phyloP scores from a whole-genome alignment of 106 monocot genomes.

The Platanthera zijinensis region DNA sequence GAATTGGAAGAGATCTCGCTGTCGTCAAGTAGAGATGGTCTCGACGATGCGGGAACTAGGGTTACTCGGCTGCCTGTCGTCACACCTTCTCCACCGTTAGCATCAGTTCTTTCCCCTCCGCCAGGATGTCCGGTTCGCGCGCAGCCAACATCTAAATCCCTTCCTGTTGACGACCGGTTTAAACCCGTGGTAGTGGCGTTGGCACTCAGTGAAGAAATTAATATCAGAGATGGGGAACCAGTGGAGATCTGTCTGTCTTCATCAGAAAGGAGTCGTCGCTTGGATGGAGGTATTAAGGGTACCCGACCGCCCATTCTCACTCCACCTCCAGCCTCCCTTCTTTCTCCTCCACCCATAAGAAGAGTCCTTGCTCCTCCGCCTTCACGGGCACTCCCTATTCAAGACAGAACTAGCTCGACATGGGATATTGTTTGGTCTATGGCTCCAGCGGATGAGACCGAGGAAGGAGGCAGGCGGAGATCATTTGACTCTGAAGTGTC shows the following conservation, averaged over 20 bases:
- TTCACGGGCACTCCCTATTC: conserved; percentile 11
- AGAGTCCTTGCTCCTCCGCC: conserved; percentile 22
- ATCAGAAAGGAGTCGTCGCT: background rate
- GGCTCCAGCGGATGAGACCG: conserved; percentile 15
- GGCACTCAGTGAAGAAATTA: background rate
- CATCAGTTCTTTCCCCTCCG: background rate
- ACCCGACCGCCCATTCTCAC: conserved; percentile 20
- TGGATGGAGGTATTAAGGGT: conserved; percentile 30
- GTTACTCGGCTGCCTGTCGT: conserved; percentile 42
- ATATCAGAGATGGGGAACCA: background rate
- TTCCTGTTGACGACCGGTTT: conserved; percentile 6
- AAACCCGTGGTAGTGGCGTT: background rate
- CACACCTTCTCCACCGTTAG: conserved; percentile 17
- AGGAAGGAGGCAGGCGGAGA: background rate
- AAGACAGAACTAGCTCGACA: conserved; percentile 15
- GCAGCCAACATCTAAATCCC: conserved; percentile 16
- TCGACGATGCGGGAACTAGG: conserved; percentile 40
- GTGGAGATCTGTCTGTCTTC: background rate
- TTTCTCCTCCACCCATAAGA: conserved; percentile 1
- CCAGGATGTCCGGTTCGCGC: background rate
- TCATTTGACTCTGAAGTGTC: conserved; percentile 1
- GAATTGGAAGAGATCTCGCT: too few species aligned
- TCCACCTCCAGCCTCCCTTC: conserved; percentile 1
- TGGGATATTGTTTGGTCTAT: conserved; percentile 35
- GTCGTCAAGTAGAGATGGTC: background rate